Evolutionary conservation across 139 green algal genomes (phyloP).

Genomic region (Tetradesmus obliquus): DNA sequence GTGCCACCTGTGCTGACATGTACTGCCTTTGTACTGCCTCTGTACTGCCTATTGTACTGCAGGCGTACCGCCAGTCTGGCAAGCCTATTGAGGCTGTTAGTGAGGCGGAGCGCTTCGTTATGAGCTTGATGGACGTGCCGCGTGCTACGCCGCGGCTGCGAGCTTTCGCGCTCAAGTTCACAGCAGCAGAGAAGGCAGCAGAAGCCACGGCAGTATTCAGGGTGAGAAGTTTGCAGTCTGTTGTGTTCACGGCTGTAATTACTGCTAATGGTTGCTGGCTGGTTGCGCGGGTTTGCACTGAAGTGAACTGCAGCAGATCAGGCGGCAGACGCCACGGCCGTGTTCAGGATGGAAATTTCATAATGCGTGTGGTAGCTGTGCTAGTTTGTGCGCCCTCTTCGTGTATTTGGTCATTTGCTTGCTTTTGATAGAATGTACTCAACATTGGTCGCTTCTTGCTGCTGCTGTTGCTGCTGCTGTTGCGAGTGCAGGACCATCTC

Average conservation of each 20-base stretch:
- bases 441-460: too few species aligned
- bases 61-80: conserved; percentile 41
- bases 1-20: neutral
- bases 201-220: conserved; percentile 39
- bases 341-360: conserved; percentile 14
- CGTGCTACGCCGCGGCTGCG: conserved; percentile 46
- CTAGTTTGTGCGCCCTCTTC: too few species aligned
- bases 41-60: neutral
- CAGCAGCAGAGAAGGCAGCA: conserved; percentile 48
- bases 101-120: conserved; percentile 48
- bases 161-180: conserved; percentile 54
- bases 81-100: conserved; percentile 49
- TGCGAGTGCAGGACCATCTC: too few species aligned
- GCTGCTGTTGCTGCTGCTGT: too few species aligned
- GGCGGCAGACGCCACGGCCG: conserved; percentile 18
- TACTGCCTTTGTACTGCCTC: neutral
- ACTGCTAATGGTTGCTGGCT: neutral
- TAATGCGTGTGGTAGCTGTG: too few species aligned
- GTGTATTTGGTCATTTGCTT: too few species aligned
- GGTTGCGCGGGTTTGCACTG: conserved; percentile 34
- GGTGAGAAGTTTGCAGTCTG: neutral
- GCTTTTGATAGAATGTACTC: too few species aligned
- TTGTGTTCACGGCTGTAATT: neutral
- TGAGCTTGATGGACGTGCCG: conserved; percentile 56
- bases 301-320: conserved; percentile 55